Conservation (phyloP, 2,329 filamentous ascomycete species). For the Cytospora schulzeri region DNA sequence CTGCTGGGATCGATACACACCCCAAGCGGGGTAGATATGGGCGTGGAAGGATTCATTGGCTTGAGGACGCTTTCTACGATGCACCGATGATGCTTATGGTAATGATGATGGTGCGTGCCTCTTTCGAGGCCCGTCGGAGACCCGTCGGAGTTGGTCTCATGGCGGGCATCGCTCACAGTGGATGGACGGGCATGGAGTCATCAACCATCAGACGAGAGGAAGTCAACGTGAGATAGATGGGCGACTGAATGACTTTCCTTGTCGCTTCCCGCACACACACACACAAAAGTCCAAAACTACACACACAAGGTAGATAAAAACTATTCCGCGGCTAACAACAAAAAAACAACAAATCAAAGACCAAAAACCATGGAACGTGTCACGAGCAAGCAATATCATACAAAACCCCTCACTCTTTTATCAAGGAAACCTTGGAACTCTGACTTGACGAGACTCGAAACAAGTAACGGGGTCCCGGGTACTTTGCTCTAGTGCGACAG, state of each 20-base stretch:
- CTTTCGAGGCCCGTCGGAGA: not conserved
- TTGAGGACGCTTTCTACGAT: too few species aligned
- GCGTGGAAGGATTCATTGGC: not conserved
- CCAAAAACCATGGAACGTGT: too few species aligned
- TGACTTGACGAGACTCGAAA: too few species aligned
- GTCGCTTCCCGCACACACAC: too few species aligned
- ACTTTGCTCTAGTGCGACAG: conserved; percentile 8
- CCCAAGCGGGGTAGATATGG: not conserved
- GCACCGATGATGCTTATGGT: not conserved
- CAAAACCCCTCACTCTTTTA: not conserved
- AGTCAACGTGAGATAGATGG: too few species aligned
- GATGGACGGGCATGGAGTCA: too few species aligned
- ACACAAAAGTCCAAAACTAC: too few species aligned
- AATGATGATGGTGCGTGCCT: not conserved
- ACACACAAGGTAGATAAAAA: too few species aligned
- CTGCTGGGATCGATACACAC: not conserved
- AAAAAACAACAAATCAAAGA: not conserved
- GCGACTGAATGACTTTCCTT: too few species aligned
- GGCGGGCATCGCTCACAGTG: not conserved
- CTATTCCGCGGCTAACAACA: too few species aligned
- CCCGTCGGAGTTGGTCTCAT: not conserved
- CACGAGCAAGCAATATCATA: not conserved
- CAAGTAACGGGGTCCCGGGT: conserved; percentile 2
- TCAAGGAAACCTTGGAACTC: not conserved
- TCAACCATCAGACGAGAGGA: too few species aligned